Percentiles rank a stretch among this genome's conserved stretches.
These are phyloP conservation scores for Agapanthus africanus DNA, from an alignment of 106 monocot species.

Conservation along the genomic window DNA sequence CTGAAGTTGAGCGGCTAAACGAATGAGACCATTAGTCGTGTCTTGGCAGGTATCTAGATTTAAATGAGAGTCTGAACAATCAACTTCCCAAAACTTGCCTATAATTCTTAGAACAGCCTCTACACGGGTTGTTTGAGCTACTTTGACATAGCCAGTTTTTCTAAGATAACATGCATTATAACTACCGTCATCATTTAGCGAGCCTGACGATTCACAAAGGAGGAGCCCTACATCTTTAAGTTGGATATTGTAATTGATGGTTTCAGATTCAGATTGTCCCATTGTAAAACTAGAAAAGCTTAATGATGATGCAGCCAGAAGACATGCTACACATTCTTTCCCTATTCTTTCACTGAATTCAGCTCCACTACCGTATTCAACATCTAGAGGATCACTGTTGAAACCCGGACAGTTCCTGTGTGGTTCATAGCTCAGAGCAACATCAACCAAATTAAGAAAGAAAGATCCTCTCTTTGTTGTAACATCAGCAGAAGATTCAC, in stretches of 20 bases:
- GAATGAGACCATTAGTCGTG: slow-evolving; percentile 58
- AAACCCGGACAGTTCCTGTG: slow-evolving; percentile 10
- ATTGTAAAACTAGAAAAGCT: slow-evolving; percentile 40
- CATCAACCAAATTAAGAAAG: slow-evolving; percentile 83
- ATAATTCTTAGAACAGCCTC: slow-evolving; percentile 53
- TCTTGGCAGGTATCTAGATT: slow-evolving; percentile 64
- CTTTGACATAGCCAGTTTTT: slow-evolving; percentile 64
- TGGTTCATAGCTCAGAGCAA: slow-evolving; percentile 86
- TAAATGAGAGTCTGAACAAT: slow-evolving; percentile 66
- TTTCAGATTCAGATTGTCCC: slow-evolving; percentile 11
- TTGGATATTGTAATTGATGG: slow-evolving; percentile 39
- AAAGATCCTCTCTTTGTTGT: slow-evolving; percentile 28
- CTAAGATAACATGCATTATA: slow-evolving; percentile 54
- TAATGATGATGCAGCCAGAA: slow-evolving; percentile 86
- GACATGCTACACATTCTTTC: slow-evolving; percentile 34
- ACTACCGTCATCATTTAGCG: slow-evolving; percentile 14
- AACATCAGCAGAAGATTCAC: slow-evolving; percentile 15
- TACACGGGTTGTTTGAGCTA: slow-evolving; percentile 56
- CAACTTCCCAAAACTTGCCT: slow-evolving; percentile 62
- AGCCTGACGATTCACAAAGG: slow-evolving; percentile 39
- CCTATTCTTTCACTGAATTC: slow-evolving; percentile 16
- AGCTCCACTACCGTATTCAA: slow-evolving; percentile 9
- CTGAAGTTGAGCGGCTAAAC: slow-evolving; percentile 65
- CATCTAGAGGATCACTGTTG: slow-evolving; percentile 14
- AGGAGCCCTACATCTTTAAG: slow-evolving; percentile 83